phyloP scores from a whole-genome alignment of 2,329 filamentous ascomycete genomes.

The Bretziella fagacearum region DNA sequence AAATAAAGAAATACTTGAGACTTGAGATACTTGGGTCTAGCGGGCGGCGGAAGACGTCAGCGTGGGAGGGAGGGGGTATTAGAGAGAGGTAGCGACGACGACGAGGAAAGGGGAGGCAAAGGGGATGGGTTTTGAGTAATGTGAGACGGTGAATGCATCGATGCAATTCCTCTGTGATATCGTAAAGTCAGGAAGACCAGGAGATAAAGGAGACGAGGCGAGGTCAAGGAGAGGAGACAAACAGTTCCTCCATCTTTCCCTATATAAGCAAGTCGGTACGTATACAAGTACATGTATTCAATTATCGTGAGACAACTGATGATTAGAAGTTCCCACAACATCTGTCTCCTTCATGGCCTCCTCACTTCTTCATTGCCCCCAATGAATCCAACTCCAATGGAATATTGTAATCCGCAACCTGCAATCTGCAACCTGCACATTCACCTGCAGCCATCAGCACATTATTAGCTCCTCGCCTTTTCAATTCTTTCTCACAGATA shows the following conservation, averaged over 20 bases:
- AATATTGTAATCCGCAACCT: not conserved
- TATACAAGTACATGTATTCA: not conserved
- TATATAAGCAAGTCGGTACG: not conserved
- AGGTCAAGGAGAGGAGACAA: not conserved
- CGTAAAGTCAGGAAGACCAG: not conserved
- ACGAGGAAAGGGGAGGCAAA: no score
- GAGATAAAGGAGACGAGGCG: not conserved
- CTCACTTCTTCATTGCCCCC: not conserved
- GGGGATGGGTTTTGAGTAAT: not conserved
- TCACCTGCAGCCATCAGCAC: not conserved
- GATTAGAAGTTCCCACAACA: no score
- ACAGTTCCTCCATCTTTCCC: not conserved
- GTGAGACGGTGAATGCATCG: not conserved
- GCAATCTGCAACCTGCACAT: not conserved
- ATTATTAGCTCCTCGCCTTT: not conserved
- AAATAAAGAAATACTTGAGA: no score
- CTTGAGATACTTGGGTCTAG: no score
- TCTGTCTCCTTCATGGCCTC: no score
- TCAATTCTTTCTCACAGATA: not conserved
- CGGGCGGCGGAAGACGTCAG: no score
- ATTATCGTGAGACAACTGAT: not conserved
- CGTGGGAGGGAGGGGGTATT: no score
- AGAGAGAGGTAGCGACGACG: no score
- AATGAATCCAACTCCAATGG: not conserved
- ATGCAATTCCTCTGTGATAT: not conserved